These are phyloP conservation scores for Candida dendrica DNA, from an alignment of 805 yeast genomes.

Conservation along the genomic window DNA sequence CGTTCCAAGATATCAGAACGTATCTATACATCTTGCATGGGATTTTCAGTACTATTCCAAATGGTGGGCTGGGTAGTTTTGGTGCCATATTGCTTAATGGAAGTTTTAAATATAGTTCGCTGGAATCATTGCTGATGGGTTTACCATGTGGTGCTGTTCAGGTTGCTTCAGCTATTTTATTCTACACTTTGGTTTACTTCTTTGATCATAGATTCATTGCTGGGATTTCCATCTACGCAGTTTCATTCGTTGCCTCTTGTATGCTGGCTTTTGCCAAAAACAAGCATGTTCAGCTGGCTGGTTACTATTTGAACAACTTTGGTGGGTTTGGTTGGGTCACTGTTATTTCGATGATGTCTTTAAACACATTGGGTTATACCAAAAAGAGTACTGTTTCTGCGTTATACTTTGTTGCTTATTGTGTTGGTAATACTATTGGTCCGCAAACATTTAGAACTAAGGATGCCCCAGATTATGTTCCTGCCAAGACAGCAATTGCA, in stretches of 20 bases:
- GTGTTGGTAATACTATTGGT: slow-evolving; percentile 49
- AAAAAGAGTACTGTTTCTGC: slow-evolving; percentile 44
- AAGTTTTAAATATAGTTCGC: background rate
- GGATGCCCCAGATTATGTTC: slow-evolving; percentile 37
- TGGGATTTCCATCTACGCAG: background rate
- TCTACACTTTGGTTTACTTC: background rate
- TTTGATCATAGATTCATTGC: background rate
- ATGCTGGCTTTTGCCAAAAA: background rate
- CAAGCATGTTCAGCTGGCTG: slow-evolving; percentile 5
- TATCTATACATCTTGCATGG: slow-evolving; percentile 29
- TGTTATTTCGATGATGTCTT: background rate
- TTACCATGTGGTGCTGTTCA: background rate
- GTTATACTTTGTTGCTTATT: slow-evolving; percentile 38
- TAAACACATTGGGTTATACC: slow-evolving; percentile 27
- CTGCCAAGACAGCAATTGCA: slow-evolving; percentile 35
- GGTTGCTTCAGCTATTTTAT: background rate
- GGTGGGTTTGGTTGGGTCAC: slow-evolving; percentile 3
- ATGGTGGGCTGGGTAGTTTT: slow-evolving; percentile 45
- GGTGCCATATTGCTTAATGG: slow-evolving; percentile 37
- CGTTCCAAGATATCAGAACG: slow-evolving; percentile 31
- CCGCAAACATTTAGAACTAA: slow-evolving; percentile 40
- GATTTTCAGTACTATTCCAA: slow-evolving; percentile 26
- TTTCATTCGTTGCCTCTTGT: background rate
- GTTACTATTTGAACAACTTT: slow-evolving; percentile 7
- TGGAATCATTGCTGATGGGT: background rate